Evolutionary conservation across 371 early-diverging fungal species (phyloP).

Genomic region (Dichotomocladium elegans): DNA sequence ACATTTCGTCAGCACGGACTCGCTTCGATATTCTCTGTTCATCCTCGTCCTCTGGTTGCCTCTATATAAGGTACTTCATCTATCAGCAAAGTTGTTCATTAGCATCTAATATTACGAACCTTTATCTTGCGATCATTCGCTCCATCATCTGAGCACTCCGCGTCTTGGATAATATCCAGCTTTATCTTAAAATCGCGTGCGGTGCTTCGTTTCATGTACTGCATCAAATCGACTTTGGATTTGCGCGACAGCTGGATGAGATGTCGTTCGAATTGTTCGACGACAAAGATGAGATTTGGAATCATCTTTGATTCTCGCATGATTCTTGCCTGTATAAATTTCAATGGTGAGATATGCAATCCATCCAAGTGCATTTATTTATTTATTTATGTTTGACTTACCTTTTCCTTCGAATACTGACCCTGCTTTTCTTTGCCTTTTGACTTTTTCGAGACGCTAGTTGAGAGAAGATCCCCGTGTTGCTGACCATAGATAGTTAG

Average conservation of each 20-base stretch:
- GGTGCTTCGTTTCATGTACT: conserved; percentile 67
- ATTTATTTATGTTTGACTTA: too few relatives aligned
- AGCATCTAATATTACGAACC: neutral
- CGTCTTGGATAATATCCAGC: conserved; percentile 31
- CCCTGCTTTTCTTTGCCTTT: conserved; percentile 13
- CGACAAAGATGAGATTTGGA: conserved; percentile 59
- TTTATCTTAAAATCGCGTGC: conserved; percentile 69
- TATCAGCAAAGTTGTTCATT: neutral
- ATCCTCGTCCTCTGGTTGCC: neutral
- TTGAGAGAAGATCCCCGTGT: neutral
- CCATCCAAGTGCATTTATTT: neutral
- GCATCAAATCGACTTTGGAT: conserved; percentile 61
- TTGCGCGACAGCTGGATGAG: conserved; percentile 63
- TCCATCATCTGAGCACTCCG: conserved; percentile 1
- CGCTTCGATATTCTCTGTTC: neutral
- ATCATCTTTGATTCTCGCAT: conserved; percentile 62
- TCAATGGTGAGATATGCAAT: neutral
- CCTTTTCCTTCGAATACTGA: neutral
- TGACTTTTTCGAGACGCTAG: neutral
- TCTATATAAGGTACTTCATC: too few relatives aligned
- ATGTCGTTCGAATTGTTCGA: conserved; percentile 68
- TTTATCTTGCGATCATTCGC: neutral
- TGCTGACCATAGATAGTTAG: conserved; percentile 41
- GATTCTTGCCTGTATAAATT: conserved; percentile 40
- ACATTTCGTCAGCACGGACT: neutral